Base-by-base conservation (phyloP, 2,329 filamentous ascomycete species). In the Beauveria brongniartii region DNA sequence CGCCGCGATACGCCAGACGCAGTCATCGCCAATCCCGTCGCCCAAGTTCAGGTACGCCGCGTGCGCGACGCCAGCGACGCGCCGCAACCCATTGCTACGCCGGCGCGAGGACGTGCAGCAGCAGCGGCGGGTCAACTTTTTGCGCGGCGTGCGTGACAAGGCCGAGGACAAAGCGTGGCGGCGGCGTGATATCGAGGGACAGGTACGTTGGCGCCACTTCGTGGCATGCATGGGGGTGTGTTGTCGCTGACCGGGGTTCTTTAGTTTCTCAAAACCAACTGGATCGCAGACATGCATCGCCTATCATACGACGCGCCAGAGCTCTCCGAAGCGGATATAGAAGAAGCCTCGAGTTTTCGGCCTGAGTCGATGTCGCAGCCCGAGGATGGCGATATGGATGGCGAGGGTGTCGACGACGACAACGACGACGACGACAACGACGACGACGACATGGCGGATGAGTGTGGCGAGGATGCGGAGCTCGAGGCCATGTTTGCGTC, bases 91-190 rank as follows among this genome's bases (percentile, higher is more conserved):
- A 0, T 67, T 88, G 7, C 73, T 86, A 20, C 81, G 82, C 65
- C 81, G 75, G 63, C 79, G 83, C 55, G 83, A 91, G 69, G 83
- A 83, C 20, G 78, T 79, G 0, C 83, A 85, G 60, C 86, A 90
- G 69, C 78, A 81, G 59, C 77, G 90, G 61, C 78, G 89, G 52
- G 82, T 82, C 37, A 76, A 88, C 61, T 93, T 93, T 67, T 74
- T 93, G 62, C 83, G 85, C 69, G 88, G 80, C 56, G 85, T 89
- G 20, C 78, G 83, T 62, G 80, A 84, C 67, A 80, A 82, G 46
- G 75, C 79, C 3, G 83, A 88, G 47, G 83, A 89, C 30, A 80
- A 76, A 67, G 74, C 76, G 24, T 88, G 85, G 80, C 78, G 82
- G 66, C 76, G 80, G 56, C 76, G 86, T 65, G 84, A 85, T 28